A percentile compares a stretch with the other conserved stretches of the same genome.
Evolutionary conservation across 2,329 filamentous ascomycete genomes (phyloP).

Genomic region (Exophiala dermatitidis): DNA sequence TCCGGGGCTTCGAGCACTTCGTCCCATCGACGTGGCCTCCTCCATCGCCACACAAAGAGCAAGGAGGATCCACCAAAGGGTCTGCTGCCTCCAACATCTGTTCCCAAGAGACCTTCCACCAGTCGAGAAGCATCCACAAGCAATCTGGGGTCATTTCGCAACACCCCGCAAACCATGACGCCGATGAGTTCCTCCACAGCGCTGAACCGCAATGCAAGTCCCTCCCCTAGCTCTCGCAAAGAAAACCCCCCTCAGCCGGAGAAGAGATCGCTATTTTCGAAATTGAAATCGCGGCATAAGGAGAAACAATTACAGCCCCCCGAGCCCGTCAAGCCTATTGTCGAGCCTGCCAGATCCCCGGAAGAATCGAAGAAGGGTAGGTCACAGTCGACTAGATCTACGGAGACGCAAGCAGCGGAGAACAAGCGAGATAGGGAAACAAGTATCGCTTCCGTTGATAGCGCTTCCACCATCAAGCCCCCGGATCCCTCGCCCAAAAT

Average conservation of each 20-base stretch:
- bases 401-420: conserved; percentile 8
- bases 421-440: conserved; percentile 28
- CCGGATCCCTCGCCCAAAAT: conserved; percentile 24
- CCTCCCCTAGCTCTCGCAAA: conserved; percentile 60
- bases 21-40: conserved; percentile 39
- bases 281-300: conserved; percentile 46
- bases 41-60: conserved; percentile 50
- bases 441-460: conserved; percentile 30
- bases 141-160: conserved; percentile 43
- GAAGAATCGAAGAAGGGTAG: conserved; percentile 21
- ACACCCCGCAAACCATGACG: conserved; percentile 46
- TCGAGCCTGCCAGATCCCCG: conserved; percentile 22
- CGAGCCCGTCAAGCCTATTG: conserved; percentile 21
- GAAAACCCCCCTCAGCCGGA: conserved; percentile 33
- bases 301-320: conserved; percentile 32
- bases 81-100: conserved; percentile 36
- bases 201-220: conserved; percentile 66
- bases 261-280: conserved; percentile 48
- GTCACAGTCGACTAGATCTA: conserved; percentile 16
- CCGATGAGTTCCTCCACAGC: conserved; percentile 46
- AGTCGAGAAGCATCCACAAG: conserved; percentile 66
- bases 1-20: conserved; percentile 47
- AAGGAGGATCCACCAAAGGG: conserved; percentile 49
- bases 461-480: conserved; percentile 29
- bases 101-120: conserved; percentile 60